phyloP scores from a whole-genome alignment of 805 yeast genomes.

The Candida succiphila region DNA sequence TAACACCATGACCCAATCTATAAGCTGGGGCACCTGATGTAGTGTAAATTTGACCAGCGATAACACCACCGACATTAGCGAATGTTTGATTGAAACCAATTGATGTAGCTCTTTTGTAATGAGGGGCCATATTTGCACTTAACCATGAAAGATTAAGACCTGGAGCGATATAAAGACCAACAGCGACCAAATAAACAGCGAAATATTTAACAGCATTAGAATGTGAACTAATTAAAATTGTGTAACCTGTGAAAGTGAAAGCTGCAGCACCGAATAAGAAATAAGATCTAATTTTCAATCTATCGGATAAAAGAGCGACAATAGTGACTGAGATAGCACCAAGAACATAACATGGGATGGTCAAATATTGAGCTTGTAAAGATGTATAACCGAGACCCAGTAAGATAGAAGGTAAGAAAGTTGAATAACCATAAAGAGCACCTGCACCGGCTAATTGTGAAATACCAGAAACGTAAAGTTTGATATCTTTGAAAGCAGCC shows the following conservation, averaged over 20 bases:
- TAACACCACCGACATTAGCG: conserved; percentile 36
- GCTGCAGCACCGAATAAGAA: no score
- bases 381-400: conserved; percentile 21
- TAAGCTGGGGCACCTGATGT: conserved; percentile 26
- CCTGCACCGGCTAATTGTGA: conserved; percentile 36
- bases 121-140: conserved; percentile 30
- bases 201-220: no score
- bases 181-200: conserved; percentile 25
- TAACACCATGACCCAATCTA: conserved; percentile 28
- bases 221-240: no score
- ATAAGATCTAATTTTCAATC: no score
- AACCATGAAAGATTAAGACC: conserved; percentile 34
- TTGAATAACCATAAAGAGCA: conserved; percentile 30
- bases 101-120: conserved; percentile 31
- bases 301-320: no score
- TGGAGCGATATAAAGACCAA: conserved; percentile 25
- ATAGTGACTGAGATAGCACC: no score
- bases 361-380: conserved; percentile 27
- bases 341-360: no score
- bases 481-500: conserved; percentile 27
- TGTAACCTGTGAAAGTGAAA: no score
- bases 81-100: conserved; percentile 31
- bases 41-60: conserved; percentile 33
- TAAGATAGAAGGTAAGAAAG: conserved; percentile 31
- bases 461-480: conserved; percentile 23